Evolutionary conservation across 169 alveolate genomes (phyloP).

Genomic region (Plasmodium knowlesi): DNA sequence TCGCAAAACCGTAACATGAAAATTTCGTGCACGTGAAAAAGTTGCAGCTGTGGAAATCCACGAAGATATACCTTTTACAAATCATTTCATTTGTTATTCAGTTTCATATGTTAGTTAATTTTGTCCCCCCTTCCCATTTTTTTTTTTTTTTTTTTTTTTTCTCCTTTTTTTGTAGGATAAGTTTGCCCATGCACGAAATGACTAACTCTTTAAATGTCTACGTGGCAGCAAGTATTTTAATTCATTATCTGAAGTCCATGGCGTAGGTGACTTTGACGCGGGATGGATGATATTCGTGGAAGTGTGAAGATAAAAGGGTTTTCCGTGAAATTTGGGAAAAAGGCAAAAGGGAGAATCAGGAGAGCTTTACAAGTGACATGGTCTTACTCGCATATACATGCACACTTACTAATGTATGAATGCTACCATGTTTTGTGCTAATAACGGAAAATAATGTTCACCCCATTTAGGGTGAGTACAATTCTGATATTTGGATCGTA

Average conservation of each 20-base stretch:
- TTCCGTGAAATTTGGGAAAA: neutral
- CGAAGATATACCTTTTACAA: neutral
- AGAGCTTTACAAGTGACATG: neutral
- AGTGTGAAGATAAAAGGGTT: neutral
- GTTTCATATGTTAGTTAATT: neutral
- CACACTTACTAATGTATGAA: neutral
- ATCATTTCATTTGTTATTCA: neutral
- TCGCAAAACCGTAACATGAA: conserved; percentile 62
- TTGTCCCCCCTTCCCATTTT: neutral
- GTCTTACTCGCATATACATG: neutral
- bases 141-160: neutral
- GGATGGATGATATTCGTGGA: neutral
- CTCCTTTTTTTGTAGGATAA: conserved; percentile 70
- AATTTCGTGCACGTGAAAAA: neutral
- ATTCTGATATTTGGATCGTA: neutral
- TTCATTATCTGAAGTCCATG: conserved; percentile 77
- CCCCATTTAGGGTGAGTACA: neutral
- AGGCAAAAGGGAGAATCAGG: neutral
- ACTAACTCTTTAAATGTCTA: conserved; percentile 84
- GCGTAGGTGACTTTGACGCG: neutral
- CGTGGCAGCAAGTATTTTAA: conserved; percentile 84
- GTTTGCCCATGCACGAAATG: conserved; percentile 85
- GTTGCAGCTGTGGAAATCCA: neutral
- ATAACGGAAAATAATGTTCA: neutral
- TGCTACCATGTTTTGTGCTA: neutral